phyloP scores from a whole-genome alignment of 2,329 filamentous ascomycete species.

The Alternaria sp. region DNA sequence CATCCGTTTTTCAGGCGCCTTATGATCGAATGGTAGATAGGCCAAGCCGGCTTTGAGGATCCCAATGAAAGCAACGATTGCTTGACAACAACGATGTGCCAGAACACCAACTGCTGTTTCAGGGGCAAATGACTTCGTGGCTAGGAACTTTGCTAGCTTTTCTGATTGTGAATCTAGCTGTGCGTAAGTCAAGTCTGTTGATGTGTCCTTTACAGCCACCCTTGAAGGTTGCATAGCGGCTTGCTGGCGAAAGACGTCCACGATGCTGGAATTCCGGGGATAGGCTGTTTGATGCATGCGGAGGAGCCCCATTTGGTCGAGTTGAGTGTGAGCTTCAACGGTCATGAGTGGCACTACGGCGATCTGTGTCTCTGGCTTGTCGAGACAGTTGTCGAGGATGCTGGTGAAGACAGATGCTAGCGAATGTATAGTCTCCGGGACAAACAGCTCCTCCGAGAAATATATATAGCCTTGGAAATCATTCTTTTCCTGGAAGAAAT shows the following conservation, averaged over 20 bases:
- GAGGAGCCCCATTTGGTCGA: slow-evolving; percentile 1
- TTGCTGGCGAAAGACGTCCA: slow-evolving; percentile 15
- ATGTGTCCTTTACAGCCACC: slow-evolving; percentile 17
- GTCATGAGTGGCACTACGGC: not conserved
- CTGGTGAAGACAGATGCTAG: not conserved
- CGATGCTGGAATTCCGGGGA: slow-evolving; percentile 8
- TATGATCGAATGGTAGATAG: slow-evolving; percentile 50
- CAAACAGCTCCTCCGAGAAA: slow-evolving; percentile 7
- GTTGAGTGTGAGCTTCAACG: not conserved
- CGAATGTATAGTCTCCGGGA: too few species aligned
- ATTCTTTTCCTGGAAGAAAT: not conserved
- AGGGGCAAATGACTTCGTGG: not conserved
- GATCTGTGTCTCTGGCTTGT: slow-evolving; percentile 3
- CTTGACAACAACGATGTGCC: slow-evolving; percentile 23
- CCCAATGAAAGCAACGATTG: slow-evolving; percentile 49
- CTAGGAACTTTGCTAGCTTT: too few species aligned
- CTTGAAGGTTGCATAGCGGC: not conserved
- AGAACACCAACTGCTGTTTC: slow-evolving; percentile 25
- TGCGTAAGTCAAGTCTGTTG: slow-evolving; percentile 13
- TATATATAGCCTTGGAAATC: not conserved
- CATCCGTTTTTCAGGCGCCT: slow-evolving; percentile 34
- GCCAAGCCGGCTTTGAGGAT: slow-evolving; percentile 53
- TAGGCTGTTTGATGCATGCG: slow-evolving; percentile 2
- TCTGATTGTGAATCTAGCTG: slow-evolving; percentile 10
- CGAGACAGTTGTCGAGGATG: slow-evolving; percentile 12